phyloP scores from a whole-genome alignment of 257 asterid species.

The Datura wrightii region DNA sequence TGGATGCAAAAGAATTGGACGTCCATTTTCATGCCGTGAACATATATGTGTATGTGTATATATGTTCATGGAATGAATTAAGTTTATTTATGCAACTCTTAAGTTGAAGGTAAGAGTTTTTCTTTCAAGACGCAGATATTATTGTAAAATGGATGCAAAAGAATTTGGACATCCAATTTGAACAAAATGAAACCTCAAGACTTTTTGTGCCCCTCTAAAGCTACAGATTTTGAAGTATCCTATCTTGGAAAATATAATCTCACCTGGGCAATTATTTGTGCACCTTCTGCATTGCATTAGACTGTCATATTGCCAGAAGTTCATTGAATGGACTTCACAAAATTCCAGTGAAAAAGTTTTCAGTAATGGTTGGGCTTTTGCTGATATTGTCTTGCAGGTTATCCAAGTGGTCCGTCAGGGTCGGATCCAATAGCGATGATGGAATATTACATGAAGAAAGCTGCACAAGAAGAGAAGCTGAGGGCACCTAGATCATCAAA shows the following conservation, averaged over 20 bases:
- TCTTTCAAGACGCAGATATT: background rate
- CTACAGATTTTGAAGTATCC: background rate
- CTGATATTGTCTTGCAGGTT: slow-evolving; percentile 47
- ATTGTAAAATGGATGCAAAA: background rate
- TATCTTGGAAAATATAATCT: background rate
- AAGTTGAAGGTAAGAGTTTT: background rate
- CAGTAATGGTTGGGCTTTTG: background rate
- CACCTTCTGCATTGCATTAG: background rate
- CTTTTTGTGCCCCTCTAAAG: slow-evolving; percentile 13
- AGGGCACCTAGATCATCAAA: slow-evolving; percentile 74
- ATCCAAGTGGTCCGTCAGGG: slow-evolving; percentile 55
- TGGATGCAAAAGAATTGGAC: background rate
- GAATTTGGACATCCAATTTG: background rate
- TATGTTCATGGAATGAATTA: background rate
- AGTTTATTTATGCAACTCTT: background rate
- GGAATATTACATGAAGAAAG: slow-evolving; percentile 93
- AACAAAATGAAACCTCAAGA: background rate
- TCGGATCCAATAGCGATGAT: slow-evolving; percentile 92
- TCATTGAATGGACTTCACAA: background rate
- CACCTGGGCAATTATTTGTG: background rate
- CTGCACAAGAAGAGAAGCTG: slow-evolving; percentile 81
- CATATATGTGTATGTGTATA: background rate
- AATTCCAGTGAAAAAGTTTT: background rate
- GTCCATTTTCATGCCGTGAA: background rate
- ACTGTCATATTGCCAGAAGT: background rate